Base-by-base conservation (phyloP, 2,329 filamentous ascomycete genomes). In the Colletotrichum chrysophilum region DNA sequence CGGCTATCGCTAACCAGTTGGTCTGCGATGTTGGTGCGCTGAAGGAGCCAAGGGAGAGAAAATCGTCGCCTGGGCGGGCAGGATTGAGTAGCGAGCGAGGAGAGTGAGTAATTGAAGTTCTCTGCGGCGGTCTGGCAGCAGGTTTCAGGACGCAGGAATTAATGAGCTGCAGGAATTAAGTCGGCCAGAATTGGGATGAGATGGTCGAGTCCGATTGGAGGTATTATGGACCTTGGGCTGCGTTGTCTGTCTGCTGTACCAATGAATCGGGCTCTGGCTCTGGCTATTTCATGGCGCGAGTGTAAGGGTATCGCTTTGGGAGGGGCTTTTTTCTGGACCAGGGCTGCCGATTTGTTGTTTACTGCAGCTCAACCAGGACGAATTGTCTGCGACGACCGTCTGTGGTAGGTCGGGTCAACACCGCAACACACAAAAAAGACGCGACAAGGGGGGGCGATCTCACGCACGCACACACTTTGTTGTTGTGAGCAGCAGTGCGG, bases 251-350 rank as follows among this genome's bases (percentile, higher is more conserved):
- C 32, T 76, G 56, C 77, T 80, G 80, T 80, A 85, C 82, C 84
- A 86, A 85, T 84, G 78, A 81, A 79, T 78, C 43, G 43, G 43
- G 43, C 43, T 52, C 43, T 78, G 79, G 79, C 79, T 81, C 84
- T 81, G 81, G 80, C 77, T 84, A 84, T 86, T 83, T 84, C 88
- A 89, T 89, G 81, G 81, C 86, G 85, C 80, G 82, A 43, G 62
- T 12, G 26, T 26, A 72, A 75, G 69, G 69, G 64, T 52, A 71
- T 75, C 61, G 61, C 69, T 66, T 56, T 24, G 32, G 34, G 43
- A 52, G 43, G 43, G 43, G 43, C 43, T 52, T 62, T 66, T 60
- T 71, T 60, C 43, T 71, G 48, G 36, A 12, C 12, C 52, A 61
- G 68, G 43, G 61, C 80, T 82, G 83, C 43, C 79, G 78, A 82